Percentiles rank a stretch among this genome's conserved stretches.
Evolutionary conservation across 2,329 filamentous ascomycete species (phyloP).

Genomic region (Pseudocercospora musae): DNA sequence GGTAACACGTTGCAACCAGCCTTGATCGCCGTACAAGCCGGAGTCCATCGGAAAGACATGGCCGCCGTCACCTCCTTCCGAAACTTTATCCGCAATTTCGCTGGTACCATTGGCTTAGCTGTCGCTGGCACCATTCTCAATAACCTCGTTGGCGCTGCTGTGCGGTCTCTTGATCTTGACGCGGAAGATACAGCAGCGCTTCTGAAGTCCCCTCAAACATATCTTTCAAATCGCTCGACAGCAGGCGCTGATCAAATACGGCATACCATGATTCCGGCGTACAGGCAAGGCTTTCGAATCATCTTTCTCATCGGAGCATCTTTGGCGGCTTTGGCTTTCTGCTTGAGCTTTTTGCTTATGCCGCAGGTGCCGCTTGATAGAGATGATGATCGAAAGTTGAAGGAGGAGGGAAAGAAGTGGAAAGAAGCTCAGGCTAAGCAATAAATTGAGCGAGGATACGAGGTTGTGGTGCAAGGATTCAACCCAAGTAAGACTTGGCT

Average conservation of each 20-base stretch:
- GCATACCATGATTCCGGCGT: conserved; percentile 30
- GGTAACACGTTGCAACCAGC: conserved; percentile 55
- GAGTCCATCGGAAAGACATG: conserved; percentile 45
- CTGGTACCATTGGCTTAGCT: conserved; percentile 36
- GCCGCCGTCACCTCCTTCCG: conserved; percentile 54
- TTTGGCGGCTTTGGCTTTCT: conserved; percentile 37
- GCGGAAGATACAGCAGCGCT: conserved; percentile 12
- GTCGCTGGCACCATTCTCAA: conserved; percentile 18
- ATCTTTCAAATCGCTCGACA: conserved; percentile 23
- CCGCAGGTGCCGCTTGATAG: conserved; percentile 33
- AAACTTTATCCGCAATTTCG: conserved; percentile 47
- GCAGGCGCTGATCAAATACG: conserved; percentile 31
- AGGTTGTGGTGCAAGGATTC: background rate
- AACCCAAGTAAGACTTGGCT: background rate
- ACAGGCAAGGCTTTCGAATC: conserved; percentile 40
- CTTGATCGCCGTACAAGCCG: conserved; percentile 55
- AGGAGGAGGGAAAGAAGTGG: conserved; percentile 18
- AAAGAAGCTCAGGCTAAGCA: background rate
- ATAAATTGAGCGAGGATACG: background rate
- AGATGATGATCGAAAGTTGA: conserved; percentile 18
- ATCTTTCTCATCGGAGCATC: conserved; percentile 41
- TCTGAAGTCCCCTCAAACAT: conserved; percentile 13
- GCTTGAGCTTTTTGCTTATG: conserved; percentile 37
- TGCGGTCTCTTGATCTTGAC: conserved; percentile 8
- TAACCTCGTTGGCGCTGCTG: conserved; percentile 13